Conservation (phyloP, 2,329 filamentous ascomycete species). For the Cytospora piceae region DNA sequence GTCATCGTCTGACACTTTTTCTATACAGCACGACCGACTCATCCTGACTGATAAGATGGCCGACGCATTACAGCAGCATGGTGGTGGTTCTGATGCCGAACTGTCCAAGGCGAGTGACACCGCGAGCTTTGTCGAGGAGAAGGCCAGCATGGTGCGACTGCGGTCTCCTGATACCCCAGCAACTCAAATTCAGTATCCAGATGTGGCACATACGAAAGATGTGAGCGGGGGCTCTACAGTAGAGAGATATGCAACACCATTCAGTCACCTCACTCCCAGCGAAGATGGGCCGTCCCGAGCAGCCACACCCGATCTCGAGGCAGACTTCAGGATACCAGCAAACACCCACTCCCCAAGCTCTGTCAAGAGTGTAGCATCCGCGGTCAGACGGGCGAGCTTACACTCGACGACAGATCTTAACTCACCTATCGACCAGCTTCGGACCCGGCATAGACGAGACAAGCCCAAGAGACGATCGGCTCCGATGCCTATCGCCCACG, state of each 20-base stretch:
- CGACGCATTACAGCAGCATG: conserved; percentile 7
- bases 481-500: not conserved
- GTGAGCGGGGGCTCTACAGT: conserved; percentile 17
- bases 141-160: conserved; percentile 2
- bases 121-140: conserved; percentile 9
- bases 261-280: conserved; percentile 18
- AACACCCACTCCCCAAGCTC: conserved; percentile 2
- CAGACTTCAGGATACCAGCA: not conserved
- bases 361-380: not conserved
- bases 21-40: not conserved
- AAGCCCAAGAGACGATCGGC: conserved; percentile 1
- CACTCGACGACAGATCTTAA: not conserved
- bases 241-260: conserved; percentile 26
- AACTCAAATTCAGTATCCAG: conserved; percentile 5
- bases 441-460: conserved; percentile 5
- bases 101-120: conserved; percentile 1
- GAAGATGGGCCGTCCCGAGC: conserved; percentile 6
- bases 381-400: conserved; percentile 17
- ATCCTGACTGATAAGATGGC: conserved; percentile 19
- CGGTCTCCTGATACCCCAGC: conserved; percentile 14
- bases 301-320: conserved; percentile 11
- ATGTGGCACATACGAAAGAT: conserved; percentile 8
- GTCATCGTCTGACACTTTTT: not conserved
- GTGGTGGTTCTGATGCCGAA: conserved; percentile 10
- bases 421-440: not conserved